Evolutionary conservation across 78 protist genomes (phyloP), one percentile per base, ranked within the genome.

Genomic region (Neovahlkampfia damariscottae): DNA sequence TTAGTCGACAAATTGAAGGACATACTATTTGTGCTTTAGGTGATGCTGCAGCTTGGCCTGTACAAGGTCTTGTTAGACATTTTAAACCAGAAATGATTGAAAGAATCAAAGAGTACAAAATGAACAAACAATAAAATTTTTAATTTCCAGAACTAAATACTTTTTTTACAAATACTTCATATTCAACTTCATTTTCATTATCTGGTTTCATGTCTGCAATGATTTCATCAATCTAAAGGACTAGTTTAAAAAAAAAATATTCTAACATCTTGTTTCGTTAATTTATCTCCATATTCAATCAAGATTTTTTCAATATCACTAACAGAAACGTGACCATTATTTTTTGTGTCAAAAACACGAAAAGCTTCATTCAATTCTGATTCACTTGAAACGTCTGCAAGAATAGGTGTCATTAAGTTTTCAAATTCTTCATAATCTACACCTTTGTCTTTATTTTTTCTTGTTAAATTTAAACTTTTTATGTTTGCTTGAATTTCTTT

Each of bases 11-110:
- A 78, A 94, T 96, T 70, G 96, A 95, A 39, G 99, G 99, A 32
- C 97, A 90, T 80, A 95, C 99, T 5, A 95, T 97, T 86, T 95
- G 99, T 69, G 99, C 99, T 3, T 85, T 97, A 2, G 99, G 98
- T 27, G 98, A 92, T 62, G 99, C 99, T 4, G 99, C 99, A 1
- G 96, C 98, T n/a, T 94, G 98, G 99, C 98, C 99, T 62, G 94
- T 96, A 6, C 98, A 95, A 76, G 98, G 97, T 31, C 85, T 96
- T 34, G 88, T 96, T 34, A 82, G 96, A 36, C 90, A 90, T 82
- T 95, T 90, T 87, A 84, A 96, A 2, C 98, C 91, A 2, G 93
- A 87, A 50, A 72, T 96, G 1, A 98, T 91, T 82, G 87, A 27
- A n/a, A 67, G 98, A 62, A 90, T 90, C 27, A 75, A 31, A 39